Conservation (phyloP, 805 yeast genomes). For the Blastobotrys peoriensis region DNA sequence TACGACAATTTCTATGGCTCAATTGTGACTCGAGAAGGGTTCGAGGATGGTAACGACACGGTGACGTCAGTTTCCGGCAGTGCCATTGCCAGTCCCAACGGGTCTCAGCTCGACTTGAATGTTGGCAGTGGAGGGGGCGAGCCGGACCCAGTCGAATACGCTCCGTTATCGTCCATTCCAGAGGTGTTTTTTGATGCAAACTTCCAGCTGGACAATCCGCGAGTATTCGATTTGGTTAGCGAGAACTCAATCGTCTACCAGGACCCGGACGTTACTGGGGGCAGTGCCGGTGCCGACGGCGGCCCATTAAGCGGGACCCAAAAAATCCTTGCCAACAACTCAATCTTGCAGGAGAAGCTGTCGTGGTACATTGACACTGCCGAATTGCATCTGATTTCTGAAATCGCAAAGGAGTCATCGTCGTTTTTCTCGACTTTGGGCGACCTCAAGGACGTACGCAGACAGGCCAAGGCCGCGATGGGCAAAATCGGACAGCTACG, state of each 20-base stretch:
- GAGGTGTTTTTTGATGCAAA: constrained; percentile 56
- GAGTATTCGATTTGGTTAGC: constrained; percentile 69
- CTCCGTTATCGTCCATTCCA: constrained; percentile 52
- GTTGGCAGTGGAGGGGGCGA: neutral
- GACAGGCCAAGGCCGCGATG: constrained; percentile 45
- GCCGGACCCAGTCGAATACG: constrained; percentile 7
- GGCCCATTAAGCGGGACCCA: constrained; percentile 21
- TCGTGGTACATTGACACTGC: constrained; percentile 80
- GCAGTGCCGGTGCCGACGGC: constrained; percentile 28
- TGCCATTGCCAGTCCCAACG: neutral
- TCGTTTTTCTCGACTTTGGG: constrained; percentile 81
- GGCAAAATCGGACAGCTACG: constrained; percentile 42
- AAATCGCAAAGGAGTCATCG: constrained; percentile 77
- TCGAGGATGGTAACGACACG: constrained; percentile 1
- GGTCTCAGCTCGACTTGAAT: neutral
- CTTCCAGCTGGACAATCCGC: constrained; percentile 83
- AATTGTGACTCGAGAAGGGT: constrained; percentile 7
- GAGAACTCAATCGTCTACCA: constrained; percentile 42
- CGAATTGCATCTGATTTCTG: constrained; percentile 72
- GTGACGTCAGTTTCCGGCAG: neutral
- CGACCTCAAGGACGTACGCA: constrained; percentile 59
- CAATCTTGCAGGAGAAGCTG: constrained; percentile 65
- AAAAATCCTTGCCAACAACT: constrained; percentile 44
- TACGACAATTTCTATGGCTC: constrained; percentile 30
- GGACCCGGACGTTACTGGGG: constrained; percentile 19